These are phyloP conservation scores for Babesia ovis DNA, from an alignment of 169 alveolate genomes.

Conservation along the genomic window DNA sequence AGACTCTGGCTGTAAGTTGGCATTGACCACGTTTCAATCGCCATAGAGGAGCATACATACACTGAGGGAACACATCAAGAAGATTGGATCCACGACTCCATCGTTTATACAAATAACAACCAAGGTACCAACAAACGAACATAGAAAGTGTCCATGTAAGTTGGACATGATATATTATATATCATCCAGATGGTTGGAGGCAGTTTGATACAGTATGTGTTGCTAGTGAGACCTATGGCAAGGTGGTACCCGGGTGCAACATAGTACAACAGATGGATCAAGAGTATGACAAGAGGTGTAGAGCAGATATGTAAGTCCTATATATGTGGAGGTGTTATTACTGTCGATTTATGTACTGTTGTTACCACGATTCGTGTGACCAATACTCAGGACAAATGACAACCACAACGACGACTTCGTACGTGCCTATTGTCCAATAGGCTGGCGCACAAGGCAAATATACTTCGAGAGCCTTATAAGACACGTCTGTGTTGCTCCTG, in stretches of 20 bases:
- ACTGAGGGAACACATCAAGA: slow-evolving; percentile 3
- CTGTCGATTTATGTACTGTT: too few species aligned
- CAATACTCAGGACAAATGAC: slow-evolving; percentile 17
- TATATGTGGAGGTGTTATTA: too few species aligned
- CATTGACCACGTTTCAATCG: too few species aligned
- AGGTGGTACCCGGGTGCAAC: slow-evolving; percentile 45
- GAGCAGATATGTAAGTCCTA: slow-evolving; percentile 50
- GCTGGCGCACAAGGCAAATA: slow-evolving; percentile 58
- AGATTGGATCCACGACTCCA: neutral
- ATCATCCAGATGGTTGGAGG: slow-evolving; percentile 17
- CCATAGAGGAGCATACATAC: slow-evolving; percentile 16
- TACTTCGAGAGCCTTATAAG: slow-evolving; percentile 44
- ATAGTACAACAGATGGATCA: slow-evolving; percentile 30
- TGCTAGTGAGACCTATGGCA: slow-evolving; percentile 40
- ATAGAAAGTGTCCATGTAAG: slow-evolving; percentile 21
- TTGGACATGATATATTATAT: neutral
- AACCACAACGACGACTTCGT: slow-evolving; percentile 58
- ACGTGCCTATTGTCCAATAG: slow-evolving; percentile 72
- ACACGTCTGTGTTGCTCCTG: slow-evolving; percentile 56
- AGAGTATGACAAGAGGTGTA: slow-evolving; percentile 38
- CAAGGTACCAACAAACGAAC: slow-evolving; percentile 9
- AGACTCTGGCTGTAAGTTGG: slow-evolving; percentile 35
- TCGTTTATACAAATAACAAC: slow-evolving; percentile 13
- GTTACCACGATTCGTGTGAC: too few species aligned
- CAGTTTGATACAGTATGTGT: slow-evolving; percentile 26